Conservation (phyloP, 140 eudicot genomes). For the Flaveria floridana region DNA sequence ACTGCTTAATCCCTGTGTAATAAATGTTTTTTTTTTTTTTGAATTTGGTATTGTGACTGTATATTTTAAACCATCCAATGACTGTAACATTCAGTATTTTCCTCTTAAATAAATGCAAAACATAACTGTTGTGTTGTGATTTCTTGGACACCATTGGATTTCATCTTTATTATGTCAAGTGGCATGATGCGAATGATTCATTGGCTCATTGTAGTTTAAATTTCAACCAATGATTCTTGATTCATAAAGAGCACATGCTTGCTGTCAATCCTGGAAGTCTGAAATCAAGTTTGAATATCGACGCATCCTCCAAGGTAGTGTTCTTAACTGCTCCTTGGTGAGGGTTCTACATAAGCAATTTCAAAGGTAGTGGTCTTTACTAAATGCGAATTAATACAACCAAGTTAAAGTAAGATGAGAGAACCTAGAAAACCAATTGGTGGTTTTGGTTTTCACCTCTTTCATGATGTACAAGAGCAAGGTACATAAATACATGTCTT, state of each 20-base stretch:
- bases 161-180: not conserved
- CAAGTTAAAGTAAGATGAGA: too few species aligned
- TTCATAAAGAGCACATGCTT: too few species aligned
- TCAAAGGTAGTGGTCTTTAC: not conserved
- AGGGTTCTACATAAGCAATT: too few species aligned
- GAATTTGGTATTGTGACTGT: constrained; percentile 23
- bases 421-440: too few species aligned
- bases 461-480: constrained; percentile 5
- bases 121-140: constrained; percentile 25
- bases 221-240: not conserved
- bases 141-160: not conserved
- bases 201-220: not conserved
- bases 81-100: constrained; percentile 33
- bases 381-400: not conserved
- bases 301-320: too few species aligned
- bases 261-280: too few species aligned
- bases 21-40: constrained; percentile 4
- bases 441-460: not conserved
- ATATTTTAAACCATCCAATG: constrained; percentile 26
- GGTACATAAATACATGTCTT: constrained; percentile 17
- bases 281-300: too few species aligned
- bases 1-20: constrained; percentile 20
- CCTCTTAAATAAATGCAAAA: constrained; percentile 29
- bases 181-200: too few species aligned
- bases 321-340: too few species aligned